phyloP scores from a whole-genome alignment of 495 filamentous ascomycete species.

The Chaetomium tenue region DNA sequence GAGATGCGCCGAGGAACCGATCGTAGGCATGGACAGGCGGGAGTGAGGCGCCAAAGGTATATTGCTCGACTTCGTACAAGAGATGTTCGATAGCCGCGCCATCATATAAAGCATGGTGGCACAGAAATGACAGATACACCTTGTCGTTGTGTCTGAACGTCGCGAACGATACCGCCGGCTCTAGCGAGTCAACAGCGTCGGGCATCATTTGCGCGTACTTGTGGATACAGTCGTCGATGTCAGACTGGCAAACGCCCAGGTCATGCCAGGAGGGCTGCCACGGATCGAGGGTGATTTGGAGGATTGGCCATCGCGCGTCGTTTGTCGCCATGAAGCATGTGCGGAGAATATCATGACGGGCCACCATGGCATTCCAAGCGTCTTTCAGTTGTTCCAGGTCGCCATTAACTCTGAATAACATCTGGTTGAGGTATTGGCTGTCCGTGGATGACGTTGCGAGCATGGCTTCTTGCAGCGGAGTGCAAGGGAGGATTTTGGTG shows the following conservation, averaged over 20 bases:
- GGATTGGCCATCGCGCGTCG: constrained; percentile 49
- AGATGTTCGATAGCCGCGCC: constrained; percentile 65
- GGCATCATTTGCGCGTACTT: constrained; percentile 34
- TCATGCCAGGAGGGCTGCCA: constrained; percentile 37
- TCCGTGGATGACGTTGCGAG: constrained; percentile 51
- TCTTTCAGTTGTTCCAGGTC: constrained; percentile 29
- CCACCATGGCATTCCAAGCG: constrained; percentile 53
- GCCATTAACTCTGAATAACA: constrained; percentile 39
- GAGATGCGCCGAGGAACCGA: constrained; percentile 36
- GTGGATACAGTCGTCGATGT: constrained; percentile 28
- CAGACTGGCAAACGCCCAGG: constrained; percentile 20
- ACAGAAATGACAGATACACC: constrained; percentile 56
- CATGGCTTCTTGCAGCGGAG: constrained; percentile 80
- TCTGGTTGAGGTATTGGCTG: constrained; percentile 45
- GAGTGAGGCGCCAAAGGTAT: constrained; percentile 47
- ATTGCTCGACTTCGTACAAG: constrained; percentile 61
- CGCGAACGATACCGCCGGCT: constrained; percentile 43
- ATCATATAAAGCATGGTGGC: constrained; percentile 81
- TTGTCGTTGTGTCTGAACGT: constrained; percentile 26
- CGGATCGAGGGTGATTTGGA: constrained; percentile 55
- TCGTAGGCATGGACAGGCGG: constrained; percentile 47
- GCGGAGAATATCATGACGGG: constrained; percentile 62
- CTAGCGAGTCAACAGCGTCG: constrained; percentile 31
- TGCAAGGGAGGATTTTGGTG: constrained; percentile 66
- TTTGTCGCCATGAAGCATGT: constrained; percentile 61